Evolutionary conservation across 108 stramenopile genomes (phyloP), one percentile per base, ranked within the genome.

Genomic region (Discostella stelligeroides): DNA sequence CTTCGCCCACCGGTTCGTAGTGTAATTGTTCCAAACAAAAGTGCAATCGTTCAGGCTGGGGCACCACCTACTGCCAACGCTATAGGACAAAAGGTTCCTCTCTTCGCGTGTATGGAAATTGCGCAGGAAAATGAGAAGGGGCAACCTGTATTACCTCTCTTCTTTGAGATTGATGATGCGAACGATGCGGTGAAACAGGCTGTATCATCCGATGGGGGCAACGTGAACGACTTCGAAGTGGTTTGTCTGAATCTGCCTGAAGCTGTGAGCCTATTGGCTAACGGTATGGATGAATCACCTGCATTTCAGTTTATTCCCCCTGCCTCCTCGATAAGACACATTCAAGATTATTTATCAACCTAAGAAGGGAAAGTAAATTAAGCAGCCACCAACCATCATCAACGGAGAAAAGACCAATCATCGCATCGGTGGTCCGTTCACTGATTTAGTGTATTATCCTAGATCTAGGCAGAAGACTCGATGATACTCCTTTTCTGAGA

Each of bases 71-170:
- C 63, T 28, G 77, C 78, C 12, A 76, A 82, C 57, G 82, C 86
- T 18, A 69, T 89, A 24, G 88, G 86, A 23, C 88, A 89, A 64
- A 48, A 70, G 51, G 80, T 89, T n/a, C 88, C 88, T 10, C 53
- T 89, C 30, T 89, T 86, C 70, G 79, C 75, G 14, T 89, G 88
- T 56, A 81, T 89, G 84, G 85, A 86, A 18, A 89, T 89, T 28
- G 72, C 80, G 20, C 79, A 85, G 60, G 80, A 82, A 63, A 70
- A 63, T 27, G 66, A 74, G 42, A 83, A 72, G 64, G 88, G 85
- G 11, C 72, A 39, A 11, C 66, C 84, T 24, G 62, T 80, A 6
- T 66, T 89, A 47, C 88, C 88, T n/a, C 60, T 89, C 40, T 89
- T 89, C 60, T 68, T 89, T 59, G 80, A 56, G 20, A 41, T 79